Base-by-base conservation (phyloP, 345 rosid species). In the Eucalyptus globulus region DNA sequence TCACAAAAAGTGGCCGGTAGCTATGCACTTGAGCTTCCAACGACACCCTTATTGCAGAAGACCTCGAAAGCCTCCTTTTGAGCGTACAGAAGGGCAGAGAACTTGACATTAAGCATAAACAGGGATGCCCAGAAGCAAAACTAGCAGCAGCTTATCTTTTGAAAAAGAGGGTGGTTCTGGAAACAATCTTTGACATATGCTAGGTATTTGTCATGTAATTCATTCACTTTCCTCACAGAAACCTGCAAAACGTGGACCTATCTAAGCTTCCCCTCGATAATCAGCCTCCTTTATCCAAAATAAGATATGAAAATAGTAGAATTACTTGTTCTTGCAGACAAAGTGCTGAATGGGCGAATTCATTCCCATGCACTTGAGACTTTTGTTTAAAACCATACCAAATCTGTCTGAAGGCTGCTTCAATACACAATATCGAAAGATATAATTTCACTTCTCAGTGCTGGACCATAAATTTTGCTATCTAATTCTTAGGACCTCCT, bases 171-270 rank as follows among this genome's bases (percentile, higher is more conserved):
- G 91, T 95, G 96, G 93, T 93, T 95, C 91, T 95, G 95, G 87
- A 96, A 97, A 91, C 96, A 95, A 49, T 94, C 94, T 34, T 92
- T 93, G 58, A 96, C 96, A 62, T 95, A 95, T 29, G 93, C 94
- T 92, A 94, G 94, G 91, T 95, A 96, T 89, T 97, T 96, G 92
- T 97, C 96, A 91, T 96, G 97, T 91, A 97, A 92, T 90, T 96
- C 96, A 50, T 92, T 96, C 69, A 96, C 94, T 90, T 95, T 95
- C 92, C 96, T 93, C 86, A 95, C 93, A 80, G 96, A 96, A 58
- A 94, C 97, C 97, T 97, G 95, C 87, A 91, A 86, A 14, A n/a
- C 21, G 9, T n/a, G 76, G 40, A n/a, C 21, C 4, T 14, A 2
- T n/a, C 34, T 65, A 4, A 15, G 21, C 76, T 34, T 67, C 91